Percentiles rank a stretch among this genome's conserved stretches.
These are phyloP conservation scores for Taphrina pruni DNA, from an alignment of 1,139 yeast genomes.

Conservation along the genomic window DNA sequence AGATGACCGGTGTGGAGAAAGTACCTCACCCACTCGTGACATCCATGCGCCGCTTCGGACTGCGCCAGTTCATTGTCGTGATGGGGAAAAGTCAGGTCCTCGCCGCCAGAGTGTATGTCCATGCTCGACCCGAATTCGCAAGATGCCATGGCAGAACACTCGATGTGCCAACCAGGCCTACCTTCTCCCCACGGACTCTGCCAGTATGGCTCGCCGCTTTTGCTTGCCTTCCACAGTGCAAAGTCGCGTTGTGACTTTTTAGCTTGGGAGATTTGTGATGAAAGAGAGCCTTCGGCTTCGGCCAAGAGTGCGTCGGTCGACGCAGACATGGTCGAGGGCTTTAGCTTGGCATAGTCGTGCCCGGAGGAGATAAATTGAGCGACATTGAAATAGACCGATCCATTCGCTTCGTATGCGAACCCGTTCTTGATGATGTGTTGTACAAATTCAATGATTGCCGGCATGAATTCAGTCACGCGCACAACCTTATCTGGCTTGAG, in stretches of 20 bases:
- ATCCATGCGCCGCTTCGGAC: conserved; percentile 88
- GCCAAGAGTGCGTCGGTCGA: conserved; percentile 83
- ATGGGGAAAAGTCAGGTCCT: conserved; percentile 98
- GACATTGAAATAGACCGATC: conserved; percentile 95
- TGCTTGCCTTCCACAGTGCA: conserved; percentile 95
- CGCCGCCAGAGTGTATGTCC: conserved; percentile 97
- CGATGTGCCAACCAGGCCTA: conserved; percentile 99
- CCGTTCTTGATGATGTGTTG: conserved; percentile 75
- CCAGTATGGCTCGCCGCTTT: conserved; percentile 98
- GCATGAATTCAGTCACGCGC: conserved; percentile 95
- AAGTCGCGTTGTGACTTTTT: conserved; percentile 83
- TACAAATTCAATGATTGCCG: conserved; percentile 84
- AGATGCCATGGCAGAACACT: conserved; percentile 98
- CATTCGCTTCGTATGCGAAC: conserved; percentile 78
- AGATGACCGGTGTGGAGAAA: conserved; percentile 96
- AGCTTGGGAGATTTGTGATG: conserved; percentile 52
- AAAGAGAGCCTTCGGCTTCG: conserved; percentile 87
- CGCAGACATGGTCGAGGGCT: conserved; percentile 84
- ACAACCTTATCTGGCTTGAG: conserved; percentile 84
- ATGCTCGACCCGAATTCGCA: conserved; percentile 80
- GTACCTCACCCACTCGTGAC: conserved; percentile 94
- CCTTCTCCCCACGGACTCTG: conserved; percentile 95
- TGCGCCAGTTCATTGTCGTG: conserved; percentile 98
- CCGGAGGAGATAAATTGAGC: conserved; percentile 73
- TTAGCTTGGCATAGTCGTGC: conserved; percentile 88